These are phyloP conservation scores for Suillus variegatus DNA, from an alignment of 768 basidiomycete species.

Conservation along the genomic window DNA sequence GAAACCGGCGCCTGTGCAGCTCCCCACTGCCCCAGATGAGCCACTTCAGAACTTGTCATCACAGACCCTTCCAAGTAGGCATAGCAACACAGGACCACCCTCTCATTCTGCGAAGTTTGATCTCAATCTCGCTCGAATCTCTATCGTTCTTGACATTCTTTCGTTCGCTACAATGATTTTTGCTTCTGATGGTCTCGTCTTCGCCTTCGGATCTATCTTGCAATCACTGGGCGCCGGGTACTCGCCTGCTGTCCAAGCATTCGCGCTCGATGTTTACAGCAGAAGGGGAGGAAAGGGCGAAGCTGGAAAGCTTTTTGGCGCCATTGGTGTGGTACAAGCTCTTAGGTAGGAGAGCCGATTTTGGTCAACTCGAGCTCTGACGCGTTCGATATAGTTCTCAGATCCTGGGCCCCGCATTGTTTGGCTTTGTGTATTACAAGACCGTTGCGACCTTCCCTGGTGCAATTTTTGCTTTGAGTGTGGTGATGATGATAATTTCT, in stretches of 20 bases:
- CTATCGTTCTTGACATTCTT: slow-evolving; percentile 56
- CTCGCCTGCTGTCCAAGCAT: slow-evolving; percentile 65
- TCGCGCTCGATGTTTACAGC: slow-evolving; percentile 68
- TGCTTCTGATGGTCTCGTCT: slow-evolving; percentile 47
- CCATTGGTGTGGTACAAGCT: slow-evolving; percentile 71
- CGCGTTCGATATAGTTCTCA: slow-evolving; percentile 45
- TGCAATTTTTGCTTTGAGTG: slow-evolving; percentile 65
- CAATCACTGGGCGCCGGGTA: slow-evolving; percentile 65
- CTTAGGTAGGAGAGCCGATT: slow-evolving; percentile 46
- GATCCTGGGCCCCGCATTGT: slow-evolving; percentile 71
- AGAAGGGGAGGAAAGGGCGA: slow-evolving; percentile 54
- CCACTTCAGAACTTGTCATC: slow-evolving; percentile 14
- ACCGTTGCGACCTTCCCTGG: slow-evolving; percentile 73
- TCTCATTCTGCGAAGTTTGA: slow-evolving; percentile 59
- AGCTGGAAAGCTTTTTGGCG: slow-evolving; percentile 78
- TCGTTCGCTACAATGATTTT: slow-evolving; percentile 53
- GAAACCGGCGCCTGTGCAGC: slow-evolving; percentile 40
- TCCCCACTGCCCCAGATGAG: slow-evolving; percentile 19
- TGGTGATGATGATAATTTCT: slow-evolving; percentile 40
- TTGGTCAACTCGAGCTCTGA: background rate
- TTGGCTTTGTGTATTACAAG: slow-evolving; percentile 67
- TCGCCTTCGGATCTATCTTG: slow-evolving; percentile 50
- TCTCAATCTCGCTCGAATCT: slow-evolving; percentile 63
- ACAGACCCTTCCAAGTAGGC: slow-evolving; percentile 9
- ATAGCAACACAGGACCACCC: background rate